These are phyloP conservation scores for Thuidium tamariscinum DNA, from an alignment of 225 moss, liverwort and hornwort genomes.

Conservation along the genomic window DNA sequence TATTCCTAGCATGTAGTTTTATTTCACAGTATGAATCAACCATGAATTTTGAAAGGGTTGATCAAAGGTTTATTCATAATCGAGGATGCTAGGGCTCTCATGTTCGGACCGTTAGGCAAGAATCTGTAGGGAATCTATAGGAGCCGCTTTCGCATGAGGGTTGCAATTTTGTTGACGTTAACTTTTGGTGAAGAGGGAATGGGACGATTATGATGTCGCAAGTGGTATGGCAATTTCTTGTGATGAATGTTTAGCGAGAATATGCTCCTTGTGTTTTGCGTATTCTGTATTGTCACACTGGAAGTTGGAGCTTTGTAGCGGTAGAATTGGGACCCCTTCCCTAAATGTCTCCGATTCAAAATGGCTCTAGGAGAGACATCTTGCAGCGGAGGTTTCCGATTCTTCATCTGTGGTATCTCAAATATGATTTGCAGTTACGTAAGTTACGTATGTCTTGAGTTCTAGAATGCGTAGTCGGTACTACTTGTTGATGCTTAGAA, in stretches of 20 bases:
- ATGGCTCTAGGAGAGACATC: background rate
- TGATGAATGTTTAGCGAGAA: background rate
- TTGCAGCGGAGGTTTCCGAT: background rate
- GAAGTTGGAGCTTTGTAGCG: background rate
- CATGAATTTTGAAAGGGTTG: too few relatives aligned
- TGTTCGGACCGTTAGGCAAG: background rate
- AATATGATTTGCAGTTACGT: background rate
- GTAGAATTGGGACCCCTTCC: background rate
- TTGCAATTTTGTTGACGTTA: background rate
- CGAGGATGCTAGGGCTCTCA: background rate
- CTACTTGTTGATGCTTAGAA: background rate
- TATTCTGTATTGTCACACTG: background rate
- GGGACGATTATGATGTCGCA: background rate
- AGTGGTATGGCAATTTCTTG: background rate
- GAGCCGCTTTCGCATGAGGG: background rate
- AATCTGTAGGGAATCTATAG: background rate
- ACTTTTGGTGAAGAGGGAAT: background rate
- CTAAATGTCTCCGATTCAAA: background rate
- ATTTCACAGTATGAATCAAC: background rate
- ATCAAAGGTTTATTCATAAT: background rate
- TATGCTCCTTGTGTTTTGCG: background rate
- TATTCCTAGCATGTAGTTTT: background rate
- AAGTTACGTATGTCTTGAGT: background rate
- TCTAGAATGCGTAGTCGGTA: background rate
- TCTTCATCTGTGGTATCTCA: background rate